phyloP scores from a whole-genome alignment of 257 asterid genomes.

The Fraxinus americana region DNA sequence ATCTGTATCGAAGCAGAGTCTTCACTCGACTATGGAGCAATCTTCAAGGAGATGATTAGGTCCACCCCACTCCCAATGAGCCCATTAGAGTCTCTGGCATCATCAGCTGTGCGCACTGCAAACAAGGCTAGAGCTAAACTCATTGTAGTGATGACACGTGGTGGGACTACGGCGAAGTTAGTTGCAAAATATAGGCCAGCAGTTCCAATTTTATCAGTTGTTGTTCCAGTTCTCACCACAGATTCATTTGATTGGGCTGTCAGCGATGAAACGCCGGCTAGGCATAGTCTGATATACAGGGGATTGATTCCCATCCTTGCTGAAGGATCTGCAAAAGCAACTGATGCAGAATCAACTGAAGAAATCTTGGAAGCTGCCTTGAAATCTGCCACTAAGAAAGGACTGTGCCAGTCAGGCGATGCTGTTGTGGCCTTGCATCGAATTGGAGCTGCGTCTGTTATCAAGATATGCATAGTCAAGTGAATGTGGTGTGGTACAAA shows the following conservation, averaged over 20 bases:
- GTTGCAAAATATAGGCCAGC: constrained; percentile 88
- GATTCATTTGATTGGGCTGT: constrained; percentile 79
- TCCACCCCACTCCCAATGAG: constrained; percentile 86
- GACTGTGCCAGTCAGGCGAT: constrained; percentile 73
- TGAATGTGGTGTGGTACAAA: constrained; percentile 19
- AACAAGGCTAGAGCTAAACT: constrained; percentile 70
- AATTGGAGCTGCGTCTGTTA: constrained; percentile 71
- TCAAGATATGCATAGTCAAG: constrained; percentile 75
- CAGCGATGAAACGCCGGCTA: constrained; percentile 80
- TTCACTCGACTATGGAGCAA: constrained; percentile 67
- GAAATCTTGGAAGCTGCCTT: constrained; percentile 66
- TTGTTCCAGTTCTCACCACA: constrained; percentile 68
- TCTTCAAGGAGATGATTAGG: constrained; percentile 73
- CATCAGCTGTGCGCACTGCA: constrained; percentile 79
- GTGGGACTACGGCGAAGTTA: constrained; percentile 82
- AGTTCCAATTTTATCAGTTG: constrained; percentile 79
- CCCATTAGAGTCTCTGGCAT: constrained; percentile 81
- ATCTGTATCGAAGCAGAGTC: constrained; percentile 86
- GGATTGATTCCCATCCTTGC: constrained; percentile 82
- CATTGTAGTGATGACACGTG: constrained; percentile 83
- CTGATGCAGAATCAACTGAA: constrained; percentile 77
- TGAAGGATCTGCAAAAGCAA: constrained; percentile 79
- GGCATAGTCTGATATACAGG: constrained; percentile 77
- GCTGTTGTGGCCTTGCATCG: constrained; percentile 83
- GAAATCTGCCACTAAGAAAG: constrained; percentile 49